Base-by-base conservation (phyloP, 805 yeast genomes). In the Kodamaea hsintzibuensis region DNA sequence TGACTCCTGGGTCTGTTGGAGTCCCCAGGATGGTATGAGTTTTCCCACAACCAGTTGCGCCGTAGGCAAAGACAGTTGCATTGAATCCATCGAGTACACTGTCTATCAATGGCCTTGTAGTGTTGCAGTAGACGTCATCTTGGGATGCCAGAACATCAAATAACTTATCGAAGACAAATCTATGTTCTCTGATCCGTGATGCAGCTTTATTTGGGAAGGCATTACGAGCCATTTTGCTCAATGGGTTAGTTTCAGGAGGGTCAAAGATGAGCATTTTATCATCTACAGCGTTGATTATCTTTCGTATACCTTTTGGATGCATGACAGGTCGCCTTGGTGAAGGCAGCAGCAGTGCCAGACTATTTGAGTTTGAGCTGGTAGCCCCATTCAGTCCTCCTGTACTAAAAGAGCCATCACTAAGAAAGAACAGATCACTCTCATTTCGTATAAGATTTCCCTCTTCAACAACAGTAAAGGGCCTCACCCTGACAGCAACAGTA, bases 41-140 rank as follows among this genome's bases (percentile, higher is more conserved):
- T 66, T 92, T 92, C n/a, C 98, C 98, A 69, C 98, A 92, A 0
- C 98, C 98, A 0, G 98, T 92, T 27, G 98, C 96, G 1, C 98
- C 98, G 67, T 92, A 92, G 0, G 98, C 98, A 74, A 92, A 92
- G 0, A 92, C 90, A 0, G 97, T 91, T 5, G 96, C 86, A 67
- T 93, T 91, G 69, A 76, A 89, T 0, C 98, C 98, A 57, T 89
- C 95, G 42, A 92, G 67, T 0, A 91, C 84, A 40, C 86, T 80
- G 56, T 85, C 90, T 7, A 92, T 73, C 47, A 91, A 72, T 0
- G 96, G 93, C 49, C 78, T 74, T 0, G 96, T 83, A 0, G 96
- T 89, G 30, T 70, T 68, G 22, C 72, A 64, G 64, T 82, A 92
- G 0, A 92, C 89, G 6, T 86, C 86, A 8, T 78, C 74, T 62